A percentile compares a stretch with the other conserved stretches of the same genome.
Evolutionary conservation across 805 yeast genomes (phyloP).

Genomic region (Candida schatavii): DNA sequence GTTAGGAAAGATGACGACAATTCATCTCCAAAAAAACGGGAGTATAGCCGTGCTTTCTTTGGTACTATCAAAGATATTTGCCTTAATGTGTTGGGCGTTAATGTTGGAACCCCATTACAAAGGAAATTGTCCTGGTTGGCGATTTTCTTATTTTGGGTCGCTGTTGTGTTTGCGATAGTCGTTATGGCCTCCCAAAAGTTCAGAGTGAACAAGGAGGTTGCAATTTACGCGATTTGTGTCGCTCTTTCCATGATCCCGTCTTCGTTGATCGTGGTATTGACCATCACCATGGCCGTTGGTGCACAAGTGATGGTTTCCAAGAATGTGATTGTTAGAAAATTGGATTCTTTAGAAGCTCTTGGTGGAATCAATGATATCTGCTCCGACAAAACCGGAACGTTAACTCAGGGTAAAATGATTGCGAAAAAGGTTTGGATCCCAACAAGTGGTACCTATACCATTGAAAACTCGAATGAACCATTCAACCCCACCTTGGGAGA

Average conservation of each 20-base stretch:
- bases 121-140: conserved; percentile 76
- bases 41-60: conserved; percentile 44
- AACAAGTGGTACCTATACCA: conserved; percentile 52
- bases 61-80: conserved; percentile 51
- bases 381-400: conserved; percentile 81
- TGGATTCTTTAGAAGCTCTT: conserved; percentile 74
- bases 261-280: conserved; percentile 72
- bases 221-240: conserved; percentile 85
- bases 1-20: conserved; percentile 41
- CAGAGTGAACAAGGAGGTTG: conserved; percentile 73
- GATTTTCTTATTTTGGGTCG: conserved; percentile 63
- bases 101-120: conserved; percentile 80
- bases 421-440: conserved; percentile 71
- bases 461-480: conserved; percentile 56
- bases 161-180: conserved; percentile 81
- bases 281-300: conserved; percentile 85
- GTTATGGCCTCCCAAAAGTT: conserved; percentile 84
- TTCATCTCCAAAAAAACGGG: conserved; percentile 41
- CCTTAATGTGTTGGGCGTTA: conserved; percentile 72
- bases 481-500: conserved; percentile 62
- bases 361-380: conserved; percentile 80
- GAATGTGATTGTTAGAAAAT: conserved; percentile 70
- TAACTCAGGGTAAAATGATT: conserved; percentile 79
- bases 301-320: conserved; percentile 69
- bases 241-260: conserved; percentile 82